Percentiles rank a stretch among this genome's conserved stretches.
phyloP scores from a whole-genome alignment of 1,284 basidiomycete species.

The Waitea zeae region DNA sequence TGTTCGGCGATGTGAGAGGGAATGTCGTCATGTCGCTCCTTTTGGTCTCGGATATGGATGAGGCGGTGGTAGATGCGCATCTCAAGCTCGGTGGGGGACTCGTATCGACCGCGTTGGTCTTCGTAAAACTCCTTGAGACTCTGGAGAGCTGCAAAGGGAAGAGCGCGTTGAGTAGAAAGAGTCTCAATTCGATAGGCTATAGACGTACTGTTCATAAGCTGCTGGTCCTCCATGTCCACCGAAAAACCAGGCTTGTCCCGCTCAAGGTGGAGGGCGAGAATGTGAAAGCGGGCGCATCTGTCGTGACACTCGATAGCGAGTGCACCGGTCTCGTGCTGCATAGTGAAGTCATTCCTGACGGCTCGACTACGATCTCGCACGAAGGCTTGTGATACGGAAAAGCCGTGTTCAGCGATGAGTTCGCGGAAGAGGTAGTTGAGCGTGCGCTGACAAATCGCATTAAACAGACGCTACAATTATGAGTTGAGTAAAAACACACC shows the following conservation, averaged over 20 bases:
- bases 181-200: too few relatives aligned
- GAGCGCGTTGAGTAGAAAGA: neutral
- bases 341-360: slow-evolving; percentile 87
- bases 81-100: slow-evolving; percentile 79
- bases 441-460: slow-evolving; percentile 36
- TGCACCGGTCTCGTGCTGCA: slow-evolving; percentile 71
- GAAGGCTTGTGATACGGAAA: slow-evolving; percentile 65
- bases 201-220: slow-evolving; percentile 72
- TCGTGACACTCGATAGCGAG: slow-evolving; percentile 84
- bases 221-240: slow-evolving; percentile 69
- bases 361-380: slow-evolving; percentile 86
- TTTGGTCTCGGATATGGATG: slow-evolving; percentile 76
- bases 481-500: slow-evolving; percentile 19
- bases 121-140: slow-evolving; percentile 89
- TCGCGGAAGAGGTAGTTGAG: slow-evolving; percentile 86
- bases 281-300: slow-evolving; percentile 88
- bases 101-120: slow-evolving; percentile 52
- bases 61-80: slow-evolving; percentile 93
- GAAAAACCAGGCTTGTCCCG: slow-evolving; percentile 46
- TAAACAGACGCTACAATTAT: neutral
- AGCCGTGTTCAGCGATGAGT: slow-evolving; percentile 52
- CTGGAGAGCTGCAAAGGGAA: slow-evolving; percentile 48
- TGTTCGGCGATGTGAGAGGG: slow-evolving; percentile 54
- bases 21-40: slow-evolving; percentile 69
- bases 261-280: slow-evolving; percentile 70